Conservation (phyloP, 2,329 filamentous ascomycete genomes). For the Xylariales sp. region DNA sequence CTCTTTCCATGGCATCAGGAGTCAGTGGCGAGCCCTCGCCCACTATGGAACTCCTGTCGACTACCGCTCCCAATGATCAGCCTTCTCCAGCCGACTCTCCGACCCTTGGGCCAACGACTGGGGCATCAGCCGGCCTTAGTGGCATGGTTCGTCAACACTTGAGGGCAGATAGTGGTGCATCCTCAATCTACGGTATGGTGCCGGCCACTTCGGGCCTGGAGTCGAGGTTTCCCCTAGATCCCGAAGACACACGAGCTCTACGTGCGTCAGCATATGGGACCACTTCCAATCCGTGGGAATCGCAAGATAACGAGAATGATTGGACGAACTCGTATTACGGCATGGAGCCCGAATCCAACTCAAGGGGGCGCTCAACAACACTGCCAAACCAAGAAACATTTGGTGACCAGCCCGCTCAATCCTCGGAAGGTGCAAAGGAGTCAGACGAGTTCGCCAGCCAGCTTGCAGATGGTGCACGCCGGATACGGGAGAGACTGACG, state of each 20-base stretch:
- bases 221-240: slow-evolving; percentile 32
- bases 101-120: slow-evolving; percentile 60
- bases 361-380: no score
- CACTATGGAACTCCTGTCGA: slow-evolving; percentile 18
- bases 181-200: slow-evolving; percentile 65
- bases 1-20: slow-evolving; percentile 31
- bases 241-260: slow-evolving; percentile 22
- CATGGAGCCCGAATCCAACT: neutral
- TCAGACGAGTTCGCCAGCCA: slow-evolving; percentile 70
- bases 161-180: slow-evolving; percentile 73
- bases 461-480: slow-evolving; percentile 63
- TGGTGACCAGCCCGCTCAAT: no score
- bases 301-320: slow-evolving; percentile 25
- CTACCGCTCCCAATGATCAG: slow-evolving; percentile 16
- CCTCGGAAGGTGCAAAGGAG: slow-evolving; percentile 8
- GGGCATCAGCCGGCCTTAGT: slow-evolving; percentile 59
- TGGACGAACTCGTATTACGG: slow-evolving; percentile 14
- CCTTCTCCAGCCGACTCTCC: slow-evolving; percentile 61
- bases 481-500: slow-evolving; percentile 69
- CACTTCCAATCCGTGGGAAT: slow-evolving; percentile 41
- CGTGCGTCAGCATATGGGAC: slow-evolving; percentile 29
- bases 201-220: slow-evolving; percentile 33
- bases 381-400: no score
- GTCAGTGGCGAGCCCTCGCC: slow-evolving; percentile 26
- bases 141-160: slow-evolving; percentile 82